Conservation (phyloP, 306 rosid genomes). For the Gillenia trifoliata region DNA sequence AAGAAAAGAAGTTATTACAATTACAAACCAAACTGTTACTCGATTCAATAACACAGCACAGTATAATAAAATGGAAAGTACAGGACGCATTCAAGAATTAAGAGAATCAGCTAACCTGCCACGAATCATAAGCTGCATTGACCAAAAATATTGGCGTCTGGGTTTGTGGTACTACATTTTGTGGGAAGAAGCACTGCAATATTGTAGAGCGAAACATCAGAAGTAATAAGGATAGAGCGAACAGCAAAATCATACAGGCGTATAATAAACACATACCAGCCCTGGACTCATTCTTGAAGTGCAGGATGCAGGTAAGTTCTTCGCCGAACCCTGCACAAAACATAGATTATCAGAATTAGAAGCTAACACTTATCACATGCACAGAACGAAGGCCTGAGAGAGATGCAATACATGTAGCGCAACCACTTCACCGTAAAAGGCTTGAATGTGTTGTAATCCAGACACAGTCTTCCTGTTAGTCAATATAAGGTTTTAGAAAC, state of each 20-base stretch:
- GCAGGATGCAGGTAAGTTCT: conserved; percentile 72
- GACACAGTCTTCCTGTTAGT: conserved; percentile 72
- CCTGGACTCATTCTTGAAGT: conserved; percentile 71
- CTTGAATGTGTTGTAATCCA: conserved; percentile 57
- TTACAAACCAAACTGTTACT: too few relatives aligned
- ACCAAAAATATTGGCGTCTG: conserved; percentile 72
- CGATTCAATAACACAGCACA: too few relatives aligned
- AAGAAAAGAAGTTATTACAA: too few relatives aligned
- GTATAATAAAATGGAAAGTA: too few relatives aligned
- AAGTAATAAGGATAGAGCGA: neutral
- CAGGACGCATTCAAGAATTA: too few relatives aligned
- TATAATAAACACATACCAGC: conserved; percentile 38
- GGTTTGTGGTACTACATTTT: conserved; percentile 54
- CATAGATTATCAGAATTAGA: conserved; percentile 4
- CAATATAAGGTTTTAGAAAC: neutral
- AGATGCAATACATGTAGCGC: conserved; percentile 62
- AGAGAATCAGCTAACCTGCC: conserved; percentile 69
- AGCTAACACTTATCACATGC: neutral
- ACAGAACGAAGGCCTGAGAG: neutral
- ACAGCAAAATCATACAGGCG: neutral
- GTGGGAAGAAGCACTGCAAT: conserved; percentile 92
- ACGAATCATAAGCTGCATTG: conserved; percentile 89
- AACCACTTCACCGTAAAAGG: conserved; percentile 53
- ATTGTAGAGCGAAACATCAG: neutral
- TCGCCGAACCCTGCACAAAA: conserved; percentile 59